These are phyloP conservation scores for Ophiocordyceps camponoti-floridani DNA, from an alignment of 2,329 filamentous ascomycete species.

Conservation along the genomic window DNA sequence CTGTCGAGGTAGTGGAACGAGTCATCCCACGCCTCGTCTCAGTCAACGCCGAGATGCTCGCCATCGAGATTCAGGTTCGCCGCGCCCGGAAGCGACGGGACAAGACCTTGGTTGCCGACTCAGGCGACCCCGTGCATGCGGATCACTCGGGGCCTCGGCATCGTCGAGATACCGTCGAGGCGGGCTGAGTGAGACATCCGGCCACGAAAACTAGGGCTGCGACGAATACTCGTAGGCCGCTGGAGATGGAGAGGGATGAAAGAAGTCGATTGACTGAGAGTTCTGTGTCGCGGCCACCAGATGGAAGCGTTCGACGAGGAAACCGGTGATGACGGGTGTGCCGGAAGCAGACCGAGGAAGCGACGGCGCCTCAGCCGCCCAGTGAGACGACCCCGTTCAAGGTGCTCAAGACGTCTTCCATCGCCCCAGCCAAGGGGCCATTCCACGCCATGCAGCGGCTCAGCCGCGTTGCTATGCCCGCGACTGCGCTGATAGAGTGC, in stretches of 20 bases:
- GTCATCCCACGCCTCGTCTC: slow-evolving; percentile 38
- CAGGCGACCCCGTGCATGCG: slow-evolving; percentile 3
- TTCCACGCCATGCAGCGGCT: slow-evolving; percentile 11
- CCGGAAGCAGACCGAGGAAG: background rate
- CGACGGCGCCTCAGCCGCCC: background rate
- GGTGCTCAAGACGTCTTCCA: slow-evolving; percentile 26
- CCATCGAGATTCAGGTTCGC: slow-evolving; percentile 51
- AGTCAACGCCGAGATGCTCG: slow-evolving; percentile 40
- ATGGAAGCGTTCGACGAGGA: background rate
- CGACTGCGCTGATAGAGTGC: slow-evolving; percentile 31
- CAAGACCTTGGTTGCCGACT: slow-evolving; percentile 22
- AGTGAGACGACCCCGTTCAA: slow-evolving; percentile 7
- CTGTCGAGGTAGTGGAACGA: slow-evolving; percentile 35
- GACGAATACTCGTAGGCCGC: no score
- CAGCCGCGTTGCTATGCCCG: slow-evolving; percentile 27
- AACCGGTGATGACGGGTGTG: background rate
- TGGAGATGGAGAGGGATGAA: no score
- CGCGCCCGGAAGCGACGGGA: slow-evolving; percentile 36
- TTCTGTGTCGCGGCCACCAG: background rate
- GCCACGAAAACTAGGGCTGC: background rate
- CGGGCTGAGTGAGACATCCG: background rate
- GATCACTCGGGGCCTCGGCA: background rate
- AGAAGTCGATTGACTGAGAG: no score
- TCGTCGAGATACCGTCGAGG: background rate
- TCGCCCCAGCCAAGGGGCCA: slow-evolving; percentile 18